Evolutionary conservation across 768 basidiomycete species (phyloP).

Genomic region (Amanita rimosa): DNA sequence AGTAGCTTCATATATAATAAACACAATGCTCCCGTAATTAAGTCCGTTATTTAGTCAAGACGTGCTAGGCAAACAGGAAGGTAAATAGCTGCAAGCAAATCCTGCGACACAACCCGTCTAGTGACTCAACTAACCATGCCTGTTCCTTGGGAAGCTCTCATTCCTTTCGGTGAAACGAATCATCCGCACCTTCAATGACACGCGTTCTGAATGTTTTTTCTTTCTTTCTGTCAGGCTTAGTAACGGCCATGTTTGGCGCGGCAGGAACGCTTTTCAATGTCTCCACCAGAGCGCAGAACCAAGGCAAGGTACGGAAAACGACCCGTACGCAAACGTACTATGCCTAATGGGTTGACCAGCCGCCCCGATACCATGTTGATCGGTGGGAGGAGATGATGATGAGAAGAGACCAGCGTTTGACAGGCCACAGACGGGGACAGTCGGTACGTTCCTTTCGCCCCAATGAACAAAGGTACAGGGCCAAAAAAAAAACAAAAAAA

Average conservation of each 20-base stretch:
- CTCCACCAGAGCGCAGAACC: conserved; percentile 73
- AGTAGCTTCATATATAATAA: too few relatives aligned
- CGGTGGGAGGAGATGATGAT: conserved; percentile 96
- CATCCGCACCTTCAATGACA: background rate
- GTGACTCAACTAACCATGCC: conserved; percentile 60
- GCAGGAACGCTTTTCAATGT: conserved; percentile 81
- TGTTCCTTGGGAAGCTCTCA: conserved; percentile 93
- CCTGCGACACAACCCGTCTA: background rate
- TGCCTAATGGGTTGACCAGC: conserved; percentile 30
- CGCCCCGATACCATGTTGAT: conserved; percentile 77
- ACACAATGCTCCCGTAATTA: background rate
- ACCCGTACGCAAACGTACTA: background rate
- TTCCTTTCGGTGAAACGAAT: conserved; percentile 72
- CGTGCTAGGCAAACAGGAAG: background rate
- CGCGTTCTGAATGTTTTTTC: background rate
- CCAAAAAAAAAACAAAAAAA: too few relatives aligned
- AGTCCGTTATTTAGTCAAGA: background rate
- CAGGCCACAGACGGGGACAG: conserved; percentile 81
- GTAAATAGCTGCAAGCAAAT: too few relatives aligned
- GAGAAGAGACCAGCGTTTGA: conserved; percentile 78
- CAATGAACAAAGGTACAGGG: too few relatives aligned
- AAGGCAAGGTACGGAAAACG: conserved; percentile 67
- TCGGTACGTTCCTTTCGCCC: conserved; percentile 40
- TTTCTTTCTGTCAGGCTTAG: conserved; percentile 28
- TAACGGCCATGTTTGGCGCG: conserved; percentile 82